Percentiles rank a stretch among this genome's conserved stretches.
These are phyloP conservation scores for Chlamydomonas sp. DNA, from an alignment of 139 green algal species.

Conservation along the genomic window DNA sequence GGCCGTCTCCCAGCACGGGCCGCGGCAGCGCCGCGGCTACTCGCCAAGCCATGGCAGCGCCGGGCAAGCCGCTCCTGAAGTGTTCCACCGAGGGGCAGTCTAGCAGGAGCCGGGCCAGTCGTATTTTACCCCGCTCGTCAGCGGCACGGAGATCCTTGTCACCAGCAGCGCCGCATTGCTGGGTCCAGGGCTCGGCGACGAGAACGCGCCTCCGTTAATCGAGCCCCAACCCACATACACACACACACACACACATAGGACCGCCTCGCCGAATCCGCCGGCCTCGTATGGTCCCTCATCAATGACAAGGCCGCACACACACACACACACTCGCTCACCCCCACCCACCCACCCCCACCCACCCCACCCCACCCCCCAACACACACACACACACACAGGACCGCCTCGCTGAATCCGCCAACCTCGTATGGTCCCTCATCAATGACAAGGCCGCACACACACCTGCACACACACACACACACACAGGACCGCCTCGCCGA, in stretches of 20 bases:
- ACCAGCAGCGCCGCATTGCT: too few species aligned
- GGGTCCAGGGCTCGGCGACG: too few species aligned
- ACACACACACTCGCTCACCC: conserved; percentile 17
- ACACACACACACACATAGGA: conserved; percentile 48
- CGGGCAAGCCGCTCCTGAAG: too few species aligned
- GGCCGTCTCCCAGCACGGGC: too few species aligned
- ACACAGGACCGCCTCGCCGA: conserved; percentile 74
- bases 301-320: conserved; percentile 46
- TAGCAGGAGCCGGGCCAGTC: too few species aligned
- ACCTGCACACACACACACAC: not conserved
- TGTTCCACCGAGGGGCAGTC: too few species aligned
- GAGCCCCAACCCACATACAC: not conserved
- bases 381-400: conserved; percentile 48
- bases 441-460: conserved; percentile 36
- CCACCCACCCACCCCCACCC: not conserved
- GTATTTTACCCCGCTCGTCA: too few species aligned
- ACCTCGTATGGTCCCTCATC: conserved; percentile 68
- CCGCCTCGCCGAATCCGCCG: conserved; percentile 51
- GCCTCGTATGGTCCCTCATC: conserved; percentile 67
- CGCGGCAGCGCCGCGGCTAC: too few species aligned
- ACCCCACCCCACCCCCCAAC: not conserved
- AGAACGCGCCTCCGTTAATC: too few species aligned
- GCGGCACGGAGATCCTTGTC: too few species aligned
- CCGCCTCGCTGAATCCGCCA: conserved; percentile 51
- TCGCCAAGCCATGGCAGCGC: too few species aligned